Conservation (phyloP, 495 filamentous ascomycete genomes). For the Penicillium canescens region DNA sequence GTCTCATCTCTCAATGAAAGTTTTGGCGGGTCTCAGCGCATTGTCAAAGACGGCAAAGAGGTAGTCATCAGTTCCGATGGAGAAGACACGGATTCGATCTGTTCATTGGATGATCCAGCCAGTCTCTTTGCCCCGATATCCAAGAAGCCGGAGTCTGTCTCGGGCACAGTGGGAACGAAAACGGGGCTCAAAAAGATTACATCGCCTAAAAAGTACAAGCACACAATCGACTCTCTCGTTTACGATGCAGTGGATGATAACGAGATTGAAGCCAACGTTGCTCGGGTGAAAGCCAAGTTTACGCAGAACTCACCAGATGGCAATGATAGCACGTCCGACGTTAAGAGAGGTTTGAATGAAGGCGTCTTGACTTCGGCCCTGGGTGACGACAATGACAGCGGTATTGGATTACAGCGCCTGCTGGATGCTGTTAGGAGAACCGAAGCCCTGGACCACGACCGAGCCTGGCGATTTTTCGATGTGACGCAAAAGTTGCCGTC, state of each 20-base stretch:
- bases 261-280: constrained; percentile 57
- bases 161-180: neutral
- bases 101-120: constrained; percentile 46
- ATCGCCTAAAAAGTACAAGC: constrained; percentile 59
- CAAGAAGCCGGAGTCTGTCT: constrained; percentile 13
- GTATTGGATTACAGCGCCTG: constrained; percentile 56
- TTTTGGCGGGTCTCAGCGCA: constrained; percentile 37
- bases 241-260: constrained; percentile 58
- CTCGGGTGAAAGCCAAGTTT: constrained; percentile 48
- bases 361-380: constrained; percentile 43
- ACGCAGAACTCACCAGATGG: constrained; percentile 15
- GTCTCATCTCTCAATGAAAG: constrained; percentile 23
- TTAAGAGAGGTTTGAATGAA: constrained; percentile 36
- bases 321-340: neutral
- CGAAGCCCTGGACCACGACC: constrained; percentile 62
- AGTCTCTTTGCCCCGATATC: constrained; percentile 33
- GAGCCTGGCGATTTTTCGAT: constrained; percentile 69
- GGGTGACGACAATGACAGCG: constrained; percentile 51
- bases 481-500: constrained; percentile 29
- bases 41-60: constrained; percentile 49
- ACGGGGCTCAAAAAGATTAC: constrained; percentile 9
- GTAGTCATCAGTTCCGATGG: constrained; percentile 71
- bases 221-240: constrained; percentile 65
- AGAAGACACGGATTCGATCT: constrained; percentile 61
- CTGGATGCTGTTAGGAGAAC: constrained; percentile 73